Conservation (phyloP, 192 early-diverging fungal genomes). For the Podila horticola region DNA sequence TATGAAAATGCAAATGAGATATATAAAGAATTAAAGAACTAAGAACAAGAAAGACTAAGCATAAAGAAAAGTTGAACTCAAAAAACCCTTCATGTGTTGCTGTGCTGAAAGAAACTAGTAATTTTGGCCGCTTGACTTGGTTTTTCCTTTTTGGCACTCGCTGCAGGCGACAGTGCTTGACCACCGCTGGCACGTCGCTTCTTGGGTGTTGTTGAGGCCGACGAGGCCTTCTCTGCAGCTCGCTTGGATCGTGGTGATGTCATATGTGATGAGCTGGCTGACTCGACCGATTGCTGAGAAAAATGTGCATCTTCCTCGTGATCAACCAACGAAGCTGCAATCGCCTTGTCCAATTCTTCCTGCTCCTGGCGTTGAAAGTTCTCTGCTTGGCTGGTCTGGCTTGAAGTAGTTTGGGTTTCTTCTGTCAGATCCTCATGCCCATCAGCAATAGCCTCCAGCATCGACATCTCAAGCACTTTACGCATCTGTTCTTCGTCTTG, state of each 20-base stretch:
- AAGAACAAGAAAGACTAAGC: background rate
- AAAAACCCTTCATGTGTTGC: background rate
- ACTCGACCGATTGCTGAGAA: background rate
- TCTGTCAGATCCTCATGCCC: slow-evolving; percentile 16
- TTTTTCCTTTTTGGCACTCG: slow-evolving; percentile 14
- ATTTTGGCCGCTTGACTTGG: slow-evolving; percentile 30
- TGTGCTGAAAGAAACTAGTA: slow-evolving; percentile 38
- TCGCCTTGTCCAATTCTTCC: slow-evolving; percentile 34
- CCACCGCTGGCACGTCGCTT: slow-evolving; percentile 4
- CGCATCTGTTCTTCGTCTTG: slow-evolving; percentile 52
- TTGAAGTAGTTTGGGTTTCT: background rate
- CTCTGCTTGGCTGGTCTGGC: background rate
- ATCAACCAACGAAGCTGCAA: slow-evolving; percentile 27
- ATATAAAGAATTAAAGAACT: background rate
- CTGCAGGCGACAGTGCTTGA: background rate
- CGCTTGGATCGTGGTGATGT: background rate
- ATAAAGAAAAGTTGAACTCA: background rate
- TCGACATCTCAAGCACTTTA: slow-evolving; percentile 36
- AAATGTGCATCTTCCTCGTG: background rate
- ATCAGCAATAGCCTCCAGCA: slow-evolving; percentile 31
- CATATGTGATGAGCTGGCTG: background rate
- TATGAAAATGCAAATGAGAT: no score
- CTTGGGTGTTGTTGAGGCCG: slow-evolving; percentile 7
- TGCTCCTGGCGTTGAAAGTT: slow-evolving; percentile 12
- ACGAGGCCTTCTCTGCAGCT: background rate